Evolutionary conservation across 805 yeast genomes (phyloP), one percentile per base, ranked within the genome.

Genomic region (Ogataea allantospora): DNA sequence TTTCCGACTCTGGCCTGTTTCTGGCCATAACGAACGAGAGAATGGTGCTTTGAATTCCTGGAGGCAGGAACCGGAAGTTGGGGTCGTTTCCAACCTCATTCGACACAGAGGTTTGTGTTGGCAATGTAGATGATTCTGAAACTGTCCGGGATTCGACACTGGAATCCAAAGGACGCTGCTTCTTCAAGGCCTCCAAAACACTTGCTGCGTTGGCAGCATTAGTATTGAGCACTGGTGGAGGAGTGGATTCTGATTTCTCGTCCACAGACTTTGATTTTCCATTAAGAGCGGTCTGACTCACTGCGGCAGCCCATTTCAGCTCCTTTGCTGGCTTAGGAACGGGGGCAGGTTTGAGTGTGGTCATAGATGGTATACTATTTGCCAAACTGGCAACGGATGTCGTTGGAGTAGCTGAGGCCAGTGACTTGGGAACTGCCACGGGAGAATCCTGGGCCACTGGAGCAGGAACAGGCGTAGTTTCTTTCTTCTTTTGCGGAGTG

Each of bases 191-290:
- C 37, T 62, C 66, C 29, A 62, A 41, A 9, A 62, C 66, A 39
- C 65, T 61, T n/a, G 64, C 65, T 2, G 66, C 66, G 47, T 61
- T 61, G 14, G 54, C 30, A 13, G 66, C 66, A 40, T 58, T 59
- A 16, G 56, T 42, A 42, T 59, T 62, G 30, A 55, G 18, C 7
- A 47, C 24, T 15, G 46, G 29, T 9, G 36, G 27, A 13, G 33
- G 38, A 7, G 39, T 27, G 13, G 27, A 17, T 29, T 33, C 38
- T 24, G 11, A 14, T 13, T 24, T 24, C 3, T 24, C 27, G 12
- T 27, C 27, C 27, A 25, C 32, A 20, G 23, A 14, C 30, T 30
- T 23, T 24, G 42, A 19, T 28, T 44, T 42, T 14, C 41, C 35
- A 27, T 36, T 38, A 30, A 22, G 21, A 1, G 55, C 57, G 9